Evolutionary conservation across 495 filamentous ascomycete genomes (phyloP).

Genomic region (Podospora anserina): DNA sequence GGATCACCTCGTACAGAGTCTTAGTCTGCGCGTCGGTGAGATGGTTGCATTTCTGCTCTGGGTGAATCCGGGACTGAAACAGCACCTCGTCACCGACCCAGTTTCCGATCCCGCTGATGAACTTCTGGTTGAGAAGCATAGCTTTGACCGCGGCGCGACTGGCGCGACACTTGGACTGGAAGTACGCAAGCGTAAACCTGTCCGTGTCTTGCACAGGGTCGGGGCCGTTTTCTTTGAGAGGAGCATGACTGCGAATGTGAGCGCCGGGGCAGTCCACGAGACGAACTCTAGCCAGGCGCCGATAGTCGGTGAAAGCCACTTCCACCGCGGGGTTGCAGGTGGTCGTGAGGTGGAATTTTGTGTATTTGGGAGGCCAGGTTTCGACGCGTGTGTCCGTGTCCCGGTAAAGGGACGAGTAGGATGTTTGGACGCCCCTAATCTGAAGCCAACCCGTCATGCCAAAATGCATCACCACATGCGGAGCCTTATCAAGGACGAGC

Average conservation of each 20-base stretch:
- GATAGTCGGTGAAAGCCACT: slow-evolving; percentile 78
- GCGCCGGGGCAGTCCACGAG: slow-evolving; percentile 74
- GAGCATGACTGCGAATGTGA: slow-evolving; percentile 70
- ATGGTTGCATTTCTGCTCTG: slow-evolving; percentile 86
- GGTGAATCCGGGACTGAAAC: slow-evolving; percentile 82
- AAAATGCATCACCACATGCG: slow-evolving; percentile 88
- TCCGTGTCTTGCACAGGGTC: slow-evolving; percentile 86
- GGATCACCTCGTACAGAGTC: slow-evolving; percentile 66
- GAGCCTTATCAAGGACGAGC: slow-evolving; percentile 54
- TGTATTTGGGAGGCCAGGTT: slow-evolving; percentile 85
- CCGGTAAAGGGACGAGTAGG: slow-evolving; percentile 48
- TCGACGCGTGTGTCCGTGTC: slow-evolving; percentile 37
- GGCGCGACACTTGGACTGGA: slow-evolving; percentile 62
- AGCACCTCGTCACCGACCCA: slow-evolving; percentile 96
- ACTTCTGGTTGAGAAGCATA: slow-evolving; percentile 80
- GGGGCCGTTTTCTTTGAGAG: slow-evolving; percentile 85
- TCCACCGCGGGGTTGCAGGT: slow-evolving; percentile 59
- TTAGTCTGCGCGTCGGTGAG: slow-evolving; percentile 69
- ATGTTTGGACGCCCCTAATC: slow-evolving; percentile 69
- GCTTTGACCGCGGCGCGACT: slow-evolving; percentile 85
- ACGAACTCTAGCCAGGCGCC: slow-evolving; percentile 72
- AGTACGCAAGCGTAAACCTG: slow-evolving; percentile 67
- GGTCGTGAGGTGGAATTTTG: slow-evolving; percentile 72
- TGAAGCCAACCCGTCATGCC: slow-evolving; percentile 92
- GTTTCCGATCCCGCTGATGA: slow-evolving; percentile 90